Conservation (phyloP, 208 protist species). For the Entamoeba histolytica region DNA sequence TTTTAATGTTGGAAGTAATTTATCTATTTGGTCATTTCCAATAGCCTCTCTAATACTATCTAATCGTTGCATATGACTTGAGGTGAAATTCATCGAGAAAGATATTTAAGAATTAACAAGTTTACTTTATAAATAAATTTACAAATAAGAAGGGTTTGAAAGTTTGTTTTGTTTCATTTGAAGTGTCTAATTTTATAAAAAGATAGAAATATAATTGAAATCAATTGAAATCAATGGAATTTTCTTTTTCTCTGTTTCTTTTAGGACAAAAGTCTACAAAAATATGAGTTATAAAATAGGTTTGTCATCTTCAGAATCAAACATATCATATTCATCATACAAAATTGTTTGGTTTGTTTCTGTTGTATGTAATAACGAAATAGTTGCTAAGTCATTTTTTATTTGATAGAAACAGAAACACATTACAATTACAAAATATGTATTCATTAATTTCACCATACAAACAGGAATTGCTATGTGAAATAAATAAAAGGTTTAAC, state of each 20-base stretch:
- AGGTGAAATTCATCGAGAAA: background rate
- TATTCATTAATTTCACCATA: background rate
- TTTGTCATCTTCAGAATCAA: too few species aligned
- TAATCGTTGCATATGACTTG: background rate
- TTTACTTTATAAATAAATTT: too few species aligned
- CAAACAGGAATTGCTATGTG: background rate
- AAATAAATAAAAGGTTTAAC: too few species aligned
- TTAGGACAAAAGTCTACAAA: too few species aligned
- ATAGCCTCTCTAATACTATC: background rate
- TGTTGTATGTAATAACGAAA: background rate
- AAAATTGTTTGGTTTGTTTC: background rate
- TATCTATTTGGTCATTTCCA: background rate
- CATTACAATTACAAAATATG: background rate
- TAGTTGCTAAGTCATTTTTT: background rate
- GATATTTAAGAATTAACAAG: background rate
- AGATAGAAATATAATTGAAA: too few species aligned
- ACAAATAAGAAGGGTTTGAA: too few species aligned
- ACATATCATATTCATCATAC: background rate
- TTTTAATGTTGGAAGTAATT: background rate
- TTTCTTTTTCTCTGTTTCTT: too few species aligned
- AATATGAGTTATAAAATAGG: too few species aligned
- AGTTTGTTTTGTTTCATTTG: too few species aligned
- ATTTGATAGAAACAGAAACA: background rate
- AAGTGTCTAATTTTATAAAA: too few species aligned
- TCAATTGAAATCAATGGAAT: too few species aligned